These are phyloP conservation scores for Stipa capillata DNA, from an alignment of 176 grass and related monocot genomes.

Conservation along the genomic window DNA sequence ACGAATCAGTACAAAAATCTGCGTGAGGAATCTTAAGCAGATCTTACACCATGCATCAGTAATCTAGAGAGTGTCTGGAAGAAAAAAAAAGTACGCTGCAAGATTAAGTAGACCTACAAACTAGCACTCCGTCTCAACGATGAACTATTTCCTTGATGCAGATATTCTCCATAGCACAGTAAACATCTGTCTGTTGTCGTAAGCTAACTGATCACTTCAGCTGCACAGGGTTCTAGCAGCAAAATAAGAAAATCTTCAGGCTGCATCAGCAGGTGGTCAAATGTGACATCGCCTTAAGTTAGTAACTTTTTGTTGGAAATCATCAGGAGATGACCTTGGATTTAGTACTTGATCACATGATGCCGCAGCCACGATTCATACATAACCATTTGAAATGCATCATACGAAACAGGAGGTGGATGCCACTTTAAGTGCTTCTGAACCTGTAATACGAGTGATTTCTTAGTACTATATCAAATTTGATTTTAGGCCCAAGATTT, in stretches of 20 bases:
- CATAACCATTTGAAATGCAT: too few relatives aligned
- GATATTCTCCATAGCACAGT: background rate
- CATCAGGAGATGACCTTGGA: background rate
- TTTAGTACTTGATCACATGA: constrained; percentile 32
- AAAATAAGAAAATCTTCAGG: background rate
- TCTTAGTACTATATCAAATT: too few relatives aligned
- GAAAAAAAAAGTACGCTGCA: background rate
- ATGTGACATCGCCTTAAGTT: constrained; percentile 17
- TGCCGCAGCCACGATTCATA: too few relatives aligned
- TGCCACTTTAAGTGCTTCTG: too few relatives aligned
- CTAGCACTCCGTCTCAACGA: background rate
- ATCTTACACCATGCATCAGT: constrained; percentile 14
- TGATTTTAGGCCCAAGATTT: too few relatives aligned
- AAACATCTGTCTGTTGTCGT: background rate
- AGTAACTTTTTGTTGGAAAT: constrained; percentile 15
- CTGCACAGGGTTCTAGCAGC: background rate
- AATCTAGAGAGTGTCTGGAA: background rate
- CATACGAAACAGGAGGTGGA: too few relatives aligned
- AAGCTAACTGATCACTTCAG: background rate
- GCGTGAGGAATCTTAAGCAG: background rate
- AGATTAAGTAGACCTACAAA: background rate
- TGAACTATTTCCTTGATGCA: constrained; percentile 8
- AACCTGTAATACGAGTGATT: too few relatives aligned
- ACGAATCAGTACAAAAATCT: background rate
- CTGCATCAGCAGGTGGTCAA: constrained; percentile 13